Evolutionary conservation across 176 grass and related monocot species (phyloP), one percentile per base, ranked within the genome.

Genomic region (Oryza australiensis): DNA sequence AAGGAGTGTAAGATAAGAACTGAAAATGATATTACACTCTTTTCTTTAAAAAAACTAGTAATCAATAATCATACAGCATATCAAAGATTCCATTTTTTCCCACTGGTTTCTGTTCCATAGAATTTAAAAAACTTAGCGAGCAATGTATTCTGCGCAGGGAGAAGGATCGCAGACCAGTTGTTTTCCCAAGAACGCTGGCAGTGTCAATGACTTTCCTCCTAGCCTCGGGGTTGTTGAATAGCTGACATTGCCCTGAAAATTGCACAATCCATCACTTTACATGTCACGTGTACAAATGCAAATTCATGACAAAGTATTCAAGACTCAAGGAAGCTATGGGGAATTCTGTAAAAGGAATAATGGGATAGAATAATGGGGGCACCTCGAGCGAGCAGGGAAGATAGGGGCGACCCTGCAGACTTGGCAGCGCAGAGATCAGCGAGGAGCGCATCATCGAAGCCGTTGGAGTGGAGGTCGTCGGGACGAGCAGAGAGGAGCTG

Each of bases 391-490:
- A 85, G 86, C 30, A 94, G 82, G n/a, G 90, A 90, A 3, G 88
- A 87, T 0, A 98, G 84, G 24, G 95, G 87, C 9, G 88, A 91
- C 33, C 86, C 88, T 11, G 90, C 83, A 3, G 88, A 82, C 82
- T 98, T 98, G 75, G 85, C 75, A 65, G 62, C 70, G 75, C 86
- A 98, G 87, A 98, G 84, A 48, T 87, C 76, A 53, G 40, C 26
- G 88, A 98, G 82, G 72, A 98, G 82, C 57, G 76, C 82, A 49
- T 98, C 88, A 9, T 94, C 88, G 80, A 98, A 84, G 24, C 88
- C 86, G 41, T 7, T 73, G 46, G 93, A 32, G 62, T 79, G 62
- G 66, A 88, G 53, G 28, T 98, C 92, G 7, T 89, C 82, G 22
- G 91, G 67, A 91, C 79, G 62, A 98, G 84, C 74, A 98, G 82